A percentile compares a stretch with the other conserved stretches of the same genome.
phyloP scores from a whole-genome alignment of 2,329 filamentous ascomycete genomes.

The Chaetomiaceae sp. region DNA sequence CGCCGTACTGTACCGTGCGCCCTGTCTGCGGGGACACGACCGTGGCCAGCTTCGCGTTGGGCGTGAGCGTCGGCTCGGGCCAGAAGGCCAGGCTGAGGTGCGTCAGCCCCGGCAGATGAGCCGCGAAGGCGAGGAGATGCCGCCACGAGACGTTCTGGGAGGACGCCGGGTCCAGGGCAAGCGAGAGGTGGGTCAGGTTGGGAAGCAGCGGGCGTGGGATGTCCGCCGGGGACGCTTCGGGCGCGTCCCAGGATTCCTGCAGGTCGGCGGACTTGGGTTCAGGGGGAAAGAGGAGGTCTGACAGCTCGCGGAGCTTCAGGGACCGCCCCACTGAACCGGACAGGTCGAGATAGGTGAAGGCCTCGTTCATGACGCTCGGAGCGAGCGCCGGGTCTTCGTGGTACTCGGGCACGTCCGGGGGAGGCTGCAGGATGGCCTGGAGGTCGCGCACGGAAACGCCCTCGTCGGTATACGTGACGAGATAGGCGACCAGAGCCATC shows the following conservation, averaged over 20 bases:
- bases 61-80: slow-evolving; percentile 57
- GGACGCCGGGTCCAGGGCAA: slow-evolving; percentile 39
- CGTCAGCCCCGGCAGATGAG: slow-evolving; percentile 50
- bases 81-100: slow-evolving; percentile 60
- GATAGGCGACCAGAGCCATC: slow-evolving; percentile 46
- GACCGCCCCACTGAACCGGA: slow-evolving; percentile 48
- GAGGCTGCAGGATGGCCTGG: slow-evolving; percentile 40
- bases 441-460: slow-evolving; percentile 51
- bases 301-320: slow-evolving; percentile 49
- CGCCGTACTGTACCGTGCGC: slow-evolving; percentile 46
- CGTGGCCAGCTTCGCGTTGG: slow-evolving; percentile 46
- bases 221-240: slow-evolving; percentile 25
- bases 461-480: slow-evolving; percentile 41
- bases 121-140: slow-evolving; percentile 51
- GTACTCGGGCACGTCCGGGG: slow-evolving; percentile 24
- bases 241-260: slow-evolving; percentile 52
- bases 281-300: slow-evolving; percentile 46
- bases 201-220: slow-evolving; percentile 44
- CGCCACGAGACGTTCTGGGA: slow-evolving; percentile 47
- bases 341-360: slow-evolving; percentile 51
- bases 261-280: slow-evolving; percentile 23
- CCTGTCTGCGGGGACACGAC: slow-evolving; percentile 41
- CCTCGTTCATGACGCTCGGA: slow-evolving; percentile 37
- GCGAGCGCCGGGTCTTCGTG: slow-evolving; percentile 24
- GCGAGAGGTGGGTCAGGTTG: slow-evolving; percentile 57